Evolutionary conservation across 106 monocot genomes (phyloP).

Genomic region (Gastrodia elata): DNA sequence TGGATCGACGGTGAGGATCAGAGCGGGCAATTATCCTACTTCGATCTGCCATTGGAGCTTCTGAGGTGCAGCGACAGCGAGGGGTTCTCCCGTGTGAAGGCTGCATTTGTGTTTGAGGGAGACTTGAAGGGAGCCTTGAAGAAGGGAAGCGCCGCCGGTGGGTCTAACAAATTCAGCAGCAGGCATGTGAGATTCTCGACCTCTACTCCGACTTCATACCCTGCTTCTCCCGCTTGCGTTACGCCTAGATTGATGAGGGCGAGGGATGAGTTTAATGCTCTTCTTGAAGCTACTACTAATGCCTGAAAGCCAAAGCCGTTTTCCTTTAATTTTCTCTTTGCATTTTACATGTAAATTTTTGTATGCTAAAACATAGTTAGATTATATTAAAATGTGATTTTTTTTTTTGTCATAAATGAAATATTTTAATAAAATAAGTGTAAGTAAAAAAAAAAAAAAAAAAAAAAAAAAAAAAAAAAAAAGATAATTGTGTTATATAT

Average conservation of each 20-base stretch:
- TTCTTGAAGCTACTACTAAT: constrained; percentile 23
- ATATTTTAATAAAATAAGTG: too few relatives aligned
- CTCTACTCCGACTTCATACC: constrained; percentile 16
- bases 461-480: too few relatives aligned
- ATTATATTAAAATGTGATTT: too few relatives aligned
- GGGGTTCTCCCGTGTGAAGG: constrained; percentile 30
- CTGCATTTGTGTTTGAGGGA: constrained; percentile 43
- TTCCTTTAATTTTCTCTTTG: too few relatives aligned
- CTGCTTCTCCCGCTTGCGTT: constrained; percentile 24
- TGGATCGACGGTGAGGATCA: constrained; percentile 25
- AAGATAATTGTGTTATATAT: too few relatives aligned
- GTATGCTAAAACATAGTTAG: too few relatives aligned
- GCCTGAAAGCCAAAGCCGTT: too few relatives aligned
- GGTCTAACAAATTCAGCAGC: constrained; percentile 13
- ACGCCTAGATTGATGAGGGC: constrained; percentile 28
- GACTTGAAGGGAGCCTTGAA: constrained; percentile 34
- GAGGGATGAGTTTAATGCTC: constrained; percentile 36
- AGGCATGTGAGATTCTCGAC: constrained; percentile 32
- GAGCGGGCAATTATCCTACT: constrained; percentile 16
- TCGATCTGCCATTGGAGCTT: constrained; percentile 60
- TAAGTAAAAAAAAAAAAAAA: too few relatives aligned
- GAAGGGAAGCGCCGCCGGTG: constrained; percentile 46
- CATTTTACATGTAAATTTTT: too few relatives aligned
- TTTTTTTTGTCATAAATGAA: too few relatives aligned
- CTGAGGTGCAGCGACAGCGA: constrained; percentile 22